A percentile compares a stretch with the other conserved stretches of the same genome.
These are phyloP conservation scores for Paramecium octaurelia DNA, from an alignment of 73 alveolate genomes.

Conservation along the genomic window DNA sequence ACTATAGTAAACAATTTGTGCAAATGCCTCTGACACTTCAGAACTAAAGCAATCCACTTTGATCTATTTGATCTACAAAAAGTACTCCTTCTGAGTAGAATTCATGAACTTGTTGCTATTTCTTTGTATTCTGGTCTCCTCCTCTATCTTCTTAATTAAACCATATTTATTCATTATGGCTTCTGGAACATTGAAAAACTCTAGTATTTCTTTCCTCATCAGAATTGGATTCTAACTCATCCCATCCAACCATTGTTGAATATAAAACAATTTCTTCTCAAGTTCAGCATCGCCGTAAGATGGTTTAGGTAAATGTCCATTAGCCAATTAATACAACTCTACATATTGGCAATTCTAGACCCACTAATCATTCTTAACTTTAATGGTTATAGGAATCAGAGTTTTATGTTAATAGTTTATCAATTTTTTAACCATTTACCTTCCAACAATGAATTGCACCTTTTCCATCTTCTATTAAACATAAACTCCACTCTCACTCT, in stretches of 20 bases:
- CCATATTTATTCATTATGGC: neutral
- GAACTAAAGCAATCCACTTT: neutral
- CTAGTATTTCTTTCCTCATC: conserved; percentile 5
- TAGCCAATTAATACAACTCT: neutral
- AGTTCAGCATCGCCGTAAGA: neutral
- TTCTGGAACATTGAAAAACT: conserved; percentile 1
- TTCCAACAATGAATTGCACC: neutral
- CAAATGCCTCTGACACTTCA: neutral
- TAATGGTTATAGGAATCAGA: neutral
- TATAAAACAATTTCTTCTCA: neutral
- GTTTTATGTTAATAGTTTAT: neutral
- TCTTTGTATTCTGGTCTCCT: neutral
- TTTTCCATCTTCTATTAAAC: neutral
- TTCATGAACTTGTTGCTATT: neutral
- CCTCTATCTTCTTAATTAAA: neutral
- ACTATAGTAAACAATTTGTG: neutral
- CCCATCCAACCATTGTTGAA: conserved; percentile 20
- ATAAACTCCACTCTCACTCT: neutral
- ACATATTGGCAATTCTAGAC: neutral
- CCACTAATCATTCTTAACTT: neutral
- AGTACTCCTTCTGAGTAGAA: neutral
- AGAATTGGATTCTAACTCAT: neutral
- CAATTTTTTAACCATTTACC: neutral
- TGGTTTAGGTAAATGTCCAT: conserved; percentile 13
- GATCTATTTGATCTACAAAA: neutral